Percentiles rank a stretch among this genome's conserved stretches.
Conservation (phyloP, 306 rosid genomes). For the Inga laurina region DNA sequence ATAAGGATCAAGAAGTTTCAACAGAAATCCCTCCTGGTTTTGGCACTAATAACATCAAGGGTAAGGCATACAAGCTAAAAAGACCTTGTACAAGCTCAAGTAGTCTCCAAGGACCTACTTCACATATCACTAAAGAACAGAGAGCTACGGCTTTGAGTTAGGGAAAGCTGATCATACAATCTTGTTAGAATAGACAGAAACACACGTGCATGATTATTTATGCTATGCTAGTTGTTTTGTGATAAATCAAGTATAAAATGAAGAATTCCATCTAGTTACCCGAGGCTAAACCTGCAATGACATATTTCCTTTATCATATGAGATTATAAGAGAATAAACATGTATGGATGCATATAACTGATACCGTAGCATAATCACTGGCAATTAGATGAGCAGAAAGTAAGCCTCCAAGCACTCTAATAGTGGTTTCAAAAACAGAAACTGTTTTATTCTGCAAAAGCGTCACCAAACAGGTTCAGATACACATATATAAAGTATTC, state of each 20-base stretch:
- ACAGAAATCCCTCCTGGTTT: background rate
- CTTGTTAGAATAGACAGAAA: background rate
- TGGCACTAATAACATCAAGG: background rate
- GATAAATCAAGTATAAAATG: background rate
- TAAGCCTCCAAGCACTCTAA: slow-evolving; percentile 91
- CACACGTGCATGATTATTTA: background rate
- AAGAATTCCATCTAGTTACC: background rate
- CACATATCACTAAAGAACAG: background rate
- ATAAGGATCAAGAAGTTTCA: background rate
- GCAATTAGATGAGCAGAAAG: slow-evolving; percentile 93
- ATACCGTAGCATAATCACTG: slow-evolving; percentile 87
- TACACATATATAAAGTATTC: background rate
- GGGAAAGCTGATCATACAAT: background rate
- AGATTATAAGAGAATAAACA: slow-evolving; percentile 18
- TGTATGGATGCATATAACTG: background rate
- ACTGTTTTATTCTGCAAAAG: slow-evolving; percentile 90
- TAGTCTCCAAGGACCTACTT: background rate
- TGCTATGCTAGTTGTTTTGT: background rate
- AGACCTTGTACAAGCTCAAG: background rate
- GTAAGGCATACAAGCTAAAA: background rate
- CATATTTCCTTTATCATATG: background rate
- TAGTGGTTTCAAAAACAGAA: slow-evolving; percentile 87
- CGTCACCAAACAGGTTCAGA: slow-evolving; percentile 8
- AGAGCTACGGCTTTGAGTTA: background rate
- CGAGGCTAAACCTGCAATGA: background rate